Conservation (phyloP, 371 early-diverging fungal genomes). For the Phascolomyces articulosus region DNA sequence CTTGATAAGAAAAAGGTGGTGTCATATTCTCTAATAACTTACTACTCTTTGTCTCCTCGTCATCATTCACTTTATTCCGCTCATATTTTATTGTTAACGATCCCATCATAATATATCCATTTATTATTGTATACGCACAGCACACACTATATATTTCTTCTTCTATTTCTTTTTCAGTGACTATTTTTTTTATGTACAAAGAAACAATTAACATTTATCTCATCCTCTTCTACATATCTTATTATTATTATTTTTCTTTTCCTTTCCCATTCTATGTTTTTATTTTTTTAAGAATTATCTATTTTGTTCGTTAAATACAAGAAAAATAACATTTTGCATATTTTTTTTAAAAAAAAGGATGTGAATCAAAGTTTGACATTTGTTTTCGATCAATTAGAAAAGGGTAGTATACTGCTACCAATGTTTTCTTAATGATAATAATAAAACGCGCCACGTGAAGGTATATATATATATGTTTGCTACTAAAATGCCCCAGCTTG, state of each 20-base stretch:
- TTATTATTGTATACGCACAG: too few species aligned
- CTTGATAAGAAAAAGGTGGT: conserved; percentile 21
- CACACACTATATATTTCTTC: neutral
- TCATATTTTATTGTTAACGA: too few species aligned
- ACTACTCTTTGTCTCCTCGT: neutral
- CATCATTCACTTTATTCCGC: neutral
- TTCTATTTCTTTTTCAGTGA: too few species aligned
- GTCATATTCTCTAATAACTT: conserved; percentile 12
- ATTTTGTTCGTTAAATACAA: too few species aligned
- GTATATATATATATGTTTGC: neutral
- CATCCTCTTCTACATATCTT: neutral
- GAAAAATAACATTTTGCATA: too few species aligned
- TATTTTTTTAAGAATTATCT: too few species aligned
- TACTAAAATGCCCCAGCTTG: neutral
- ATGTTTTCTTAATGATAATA: neutral
- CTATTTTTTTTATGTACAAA: too few species aligned
- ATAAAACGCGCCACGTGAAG: neutral
- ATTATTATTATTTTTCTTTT: neutral
- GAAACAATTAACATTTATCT: too few species aligned
- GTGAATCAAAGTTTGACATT: neutral
- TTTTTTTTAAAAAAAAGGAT: too few species aligned
- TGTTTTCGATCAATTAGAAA: too few species aligned
- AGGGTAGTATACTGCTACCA: too few species aligned
- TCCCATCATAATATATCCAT: too few species aligned
- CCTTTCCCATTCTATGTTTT: neutral